Base-by-base conservation (phyloP, 2,329 filamentous ascomycete genomes). In the Ambrosiella beaveri region DNA sequence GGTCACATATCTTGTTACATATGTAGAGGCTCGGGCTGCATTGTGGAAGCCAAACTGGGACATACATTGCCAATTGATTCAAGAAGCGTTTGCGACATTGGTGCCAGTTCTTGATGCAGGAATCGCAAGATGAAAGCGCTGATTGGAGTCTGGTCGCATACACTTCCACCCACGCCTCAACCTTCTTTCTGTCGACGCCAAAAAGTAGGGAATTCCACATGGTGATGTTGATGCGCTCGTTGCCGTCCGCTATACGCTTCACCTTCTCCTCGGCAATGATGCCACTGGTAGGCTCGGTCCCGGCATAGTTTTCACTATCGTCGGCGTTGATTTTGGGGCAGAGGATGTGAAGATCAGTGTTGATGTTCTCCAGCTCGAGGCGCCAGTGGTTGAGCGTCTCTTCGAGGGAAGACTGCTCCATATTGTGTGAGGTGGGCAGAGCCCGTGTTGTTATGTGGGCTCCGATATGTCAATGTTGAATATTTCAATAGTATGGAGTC, bases 51-150 rank as follows among this genome's bases (percentile, higher is more conserved):
- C 1, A 8, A 13, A 47, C 17, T 8, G 13, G 9, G 51, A 69
- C 73, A 64, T 72, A 81, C 75, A 82, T 78, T 63, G 78, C 74
- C 57, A 88, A 72, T 53, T 78, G 73, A 61, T 81, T 78, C 38
- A 86, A 70, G 62, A 85, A 78, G 58, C 73, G 71, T 61, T 78
- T 78, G 62, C 86, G 82, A 37, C 76, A 77, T 65, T 80, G 81
- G 68, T 90, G 86, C 77, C 86, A 90, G 63, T 82, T 82, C 61
- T 81, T 75, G 56, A 86, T 82, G 66, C 86, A 90, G 56, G 78
- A 74, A 57, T 87, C 79, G 68, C 86, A 90, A 59, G 71, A 74
- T 59, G 74, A 78, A 27, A 90, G 73, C 44, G 77, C 76, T 9
- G 71, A 67, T 62, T 84, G 78, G 17, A 85, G 72, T 17, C 77